Conservation (phyloP, 768 basidiomycete genomes). For the Leucosporidium yakuticum region DNA sequence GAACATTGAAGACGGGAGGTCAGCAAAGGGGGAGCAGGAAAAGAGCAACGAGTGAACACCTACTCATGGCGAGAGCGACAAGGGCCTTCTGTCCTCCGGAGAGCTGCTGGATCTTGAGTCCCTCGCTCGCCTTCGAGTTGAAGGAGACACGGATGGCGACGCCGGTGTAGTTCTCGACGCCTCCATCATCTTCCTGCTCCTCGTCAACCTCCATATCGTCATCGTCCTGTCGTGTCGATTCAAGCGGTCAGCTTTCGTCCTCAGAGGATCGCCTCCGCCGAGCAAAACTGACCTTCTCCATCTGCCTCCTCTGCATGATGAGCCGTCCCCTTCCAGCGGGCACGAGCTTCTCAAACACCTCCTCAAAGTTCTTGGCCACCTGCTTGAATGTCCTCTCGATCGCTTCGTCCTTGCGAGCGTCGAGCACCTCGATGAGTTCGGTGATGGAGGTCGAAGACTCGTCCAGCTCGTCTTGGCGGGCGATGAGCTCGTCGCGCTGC, state of each 20-base stretch:
- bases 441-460: slow-evolving; percentile 82
- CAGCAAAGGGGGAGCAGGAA: background rate
- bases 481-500: slow-evolving; percentile 82
- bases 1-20: background rate
- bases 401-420: slow-evolving; percentile 96
- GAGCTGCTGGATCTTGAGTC: slow-evolving; percentile 88
- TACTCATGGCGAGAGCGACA: slow-evolving; percentile 88
- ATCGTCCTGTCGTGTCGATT: slow-evolving; percentile 38
- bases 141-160: slow-evolving; percentile 98
- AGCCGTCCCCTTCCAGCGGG: slow-evolving; percentile 85
- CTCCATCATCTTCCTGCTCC: slow-evolving; percentile 28
- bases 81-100: slow-evolving; percentile 97
- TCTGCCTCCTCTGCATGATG: slow-evolving; percentile 77
- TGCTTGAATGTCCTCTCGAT: slow-evolving; percentile 98
- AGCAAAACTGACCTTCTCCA: slow-evolving; percentile 53
- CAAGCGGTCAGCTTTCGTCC: background rate
- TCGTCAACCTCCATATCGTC: slow-evolving; percentile 40
- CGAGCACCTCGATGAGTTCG: slow-evolving; percentile 84
- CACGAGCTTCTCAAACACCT: slow-evolving; percentile 92
- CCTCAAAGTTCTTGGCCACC: slow-evolving; percentile 92
- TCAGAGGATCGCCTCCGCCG: background rate
- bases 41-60: too few relatives aligned
- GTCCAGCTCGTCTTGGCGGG: slow-evolving; percentile 84
- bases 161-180: slow-evolving; percentile 87
- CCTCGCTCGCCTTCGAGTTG: slow-evolving; percentile 97